Conservation (phyloP, 140 eudicot species). For the Senecio squalidus region DNA sequence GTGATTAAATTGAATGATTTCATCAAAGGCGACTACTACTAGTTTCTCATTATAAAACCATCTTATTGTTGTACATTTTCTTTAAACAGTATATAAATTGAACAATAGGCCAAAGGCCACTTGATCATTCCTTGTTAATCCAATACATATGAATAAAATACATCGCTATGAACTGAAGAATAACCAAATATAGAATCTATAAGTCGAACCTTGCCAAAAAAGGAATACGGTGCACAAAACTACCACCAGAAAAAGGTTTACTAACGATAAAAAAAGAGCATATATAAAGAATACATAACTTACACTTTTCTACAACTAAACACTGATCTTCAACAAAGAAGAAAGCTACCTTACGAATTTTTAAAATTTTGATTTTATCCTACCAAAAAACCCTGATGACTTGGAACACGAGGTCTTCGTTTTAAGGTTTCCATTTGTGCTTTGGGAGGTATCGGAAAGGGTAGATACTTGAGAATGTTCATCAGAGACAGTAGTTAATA, state of each 20-base stretch:
- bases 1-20: constrained; percentile 63
- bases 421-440: constrained; percentile 14
- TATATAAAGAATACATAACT: neutral
- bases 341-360: constrained; percentile 9
- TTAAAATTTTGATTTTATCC: constrained; percentile 11
- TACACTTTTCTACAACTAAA: neutral
- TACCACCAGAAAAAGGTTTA: neutral
- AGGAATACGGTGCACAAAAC: neutral
- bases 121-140: neutral
- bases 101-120: neutral
- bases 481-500: constrained; percentile 10
- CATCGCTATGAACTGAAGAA: neutral
- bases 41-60: constrained; percentile 6
- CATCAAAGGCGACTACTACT: constrained; percentile 72
- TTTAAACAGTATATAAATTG: neutral
- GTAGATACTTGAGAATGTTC: constrained; percentile 18
- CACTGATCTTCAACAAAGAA: constrained; percentile 9
- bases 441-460: constrained; percentile 20
- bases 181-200: neutral
- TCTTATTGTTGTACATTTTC: constrained; percentile 7
- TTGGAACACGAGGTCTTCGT: constrained; percentile 8
- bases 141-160: neutral
- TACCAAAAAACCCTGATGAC: constrained; percentile 16
- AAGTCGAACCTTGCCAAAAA: constrained; percentile 4
- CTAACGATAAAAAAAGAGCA: neutral